Base-by-base conservation (phyloP, 768 basidiomycete species). In the Mycena leptocephala region DNA sequence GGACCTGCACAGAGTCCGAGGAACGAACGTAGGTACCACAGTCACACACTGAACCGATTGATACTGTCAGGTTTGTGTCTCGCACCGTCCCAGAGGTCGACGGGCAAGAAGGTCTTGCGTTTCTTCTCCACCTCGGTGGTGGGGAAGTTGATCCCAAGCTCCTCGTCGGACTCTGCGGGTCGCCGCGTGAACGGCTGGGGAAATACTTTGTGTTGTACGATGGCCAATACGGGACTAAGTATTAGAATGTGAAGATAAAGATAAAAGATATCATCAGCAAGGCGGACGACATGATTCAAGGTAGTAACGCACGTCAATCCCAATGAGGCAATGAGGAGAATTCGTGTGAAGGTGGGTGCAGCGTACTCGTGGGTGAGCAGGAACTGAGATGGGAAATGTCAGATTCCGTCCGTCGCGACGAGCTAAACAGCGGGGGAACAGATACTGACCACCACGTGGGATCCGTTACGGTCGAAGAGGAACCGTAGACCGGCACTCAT, bases 401-500 rank as follows among this genome's bases (percentile, higher is more conserved):
- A 26, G 73, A 61, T 59, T 37, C 39, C 4, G 18, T 61, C 43
- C 41, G 14, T 43, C n/a, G 55, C 32, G 22, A 30, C 39, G 30
- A 33, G 11, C 61, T 32, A n/a, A 65, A 63, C 69, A 70, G 56
- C 8, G 9, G 28, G 24, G 61, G 20, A 72, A 66, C 16, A 55
- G 24, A 64, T 26, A 84, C 90, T 72, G 75, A 93, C 92, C 72
- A 87, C 84, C 65, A 86, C 81, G 83, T 94, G 93, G 32, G 89
- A 87, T 13, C 85, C 79, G 77, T 94, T 94, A 55, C 90, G 86
- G 79, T 94, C 94, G 74, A 94, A 88, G 18, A 94, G 86, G 78
- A 88, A 90, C 26, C 94, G 88, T 35, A 94, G 85, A 3, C 93
- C 93, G 26, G 89, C 84, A 78, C 93, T 92, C 87, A 93, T 88